Evolutionary conservation across 805 yeast genomes (phyloP), one percentile per base, ranked within the genome.

Genomic region (Myxozyma neotropica): DNA sequence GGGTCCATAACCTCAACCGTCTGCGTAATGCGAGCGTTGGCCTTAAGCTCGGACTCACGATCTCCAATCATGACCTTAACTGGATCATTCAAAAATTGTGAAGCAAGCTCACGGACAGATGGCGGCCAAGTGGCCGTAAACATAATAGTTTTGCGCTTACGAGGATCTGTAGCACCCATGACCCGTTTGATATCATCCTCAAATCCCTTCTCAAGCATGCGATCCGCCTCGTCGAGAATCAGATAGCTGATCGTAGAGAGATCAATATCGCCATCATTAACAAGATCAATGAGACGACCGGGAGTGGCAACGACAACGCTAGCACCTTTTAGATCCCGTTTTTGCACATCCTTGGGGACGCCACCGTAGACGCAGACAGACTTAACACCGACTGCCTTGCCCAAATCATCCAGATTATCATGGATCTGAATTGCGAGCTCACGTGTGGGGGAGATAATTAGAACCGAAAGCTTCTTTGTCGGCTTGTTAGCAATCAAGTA

Each of bases 121-220:
- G 88, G 89, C n/a, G 99, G 99, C 99, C 99, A 94, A 0, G 99
- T 94, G n/a, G 99, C 99, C 8, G 99, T 93, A 76, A 94, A 94
- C 98, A 94, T 94, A 65, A 94, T 80, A 0, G 99, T 94, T 75
- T 93, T 98, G 77, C 98, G 81, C 26, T 74, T 72, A 2, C 70
- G 53, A 33, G 75, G 70, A 24, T 81, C 78, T 15, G 89, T 80
- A 58, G 79, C 77, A 47, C 86, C 82, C 71, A 94, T 84, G 66
- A 94, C 90, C 64, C 81, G 79, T 73, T 88, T 90, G 71, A 94
- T 93, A 75, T 93, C 99, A 73, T 93, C 95, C 76, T 95, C 98
- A 70, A 94, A 94, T 38, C 99, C 99, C 75, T 89, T 94, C 74
- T 94, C 99, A 61, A 94, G 82, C 98, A 94, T 93, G 77, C 99